Conservation (phyloP, 805 yeast species). For the Yamadazyma laniorum region DNA sequence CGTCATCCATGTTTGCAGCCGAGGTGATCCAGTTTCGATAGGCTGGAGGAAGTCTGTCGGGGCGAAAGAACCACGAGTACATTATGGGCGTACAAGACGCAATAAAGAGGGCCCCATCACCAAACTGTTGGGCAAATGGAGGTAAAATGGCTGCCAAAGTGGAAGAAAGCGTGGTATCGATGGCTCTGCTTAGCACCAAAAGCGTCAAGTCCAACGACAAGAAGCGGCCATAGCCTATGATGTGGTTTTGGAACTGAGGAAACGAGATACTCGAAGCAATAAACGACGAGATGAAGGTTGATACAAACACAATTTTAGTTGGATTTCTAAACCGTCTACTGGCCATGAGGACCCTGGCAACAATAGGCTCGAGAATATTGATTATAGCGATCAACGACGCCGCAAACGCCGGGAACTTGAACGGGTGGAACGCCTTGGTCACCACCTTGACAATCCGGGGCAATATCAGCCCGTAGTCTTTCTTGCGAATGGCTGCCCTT, state of each 20-base stretch:
- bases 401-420: slow-evolving; percentile 35
- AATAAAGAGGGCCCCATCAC: slow-evolving; percentile 30
- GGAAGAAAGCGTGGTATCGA: slow-evolving; percentile 31
- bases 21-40: slow-evolving; percentile 48
- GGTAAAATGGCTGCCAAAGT: slow-evolving; percentile 23
- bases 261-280: slow-evolving; percentile 27
- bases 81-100: slow-evolving; percentile 31
- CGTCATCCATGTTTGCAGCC: slow-evolving; percentile 48
- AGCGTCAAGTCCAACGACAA: slow-evolving; percentile 37
- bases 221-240: slow-evolving; percentile 27
- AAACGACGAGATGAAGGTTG: slow-evolving; percentile 30
- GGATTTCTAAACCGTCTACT: slow-evolving; percentile 4
- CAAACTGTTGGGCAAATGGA: slow-evolving; percentile 13
- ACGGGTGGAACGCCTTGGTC: slow-evolving; percentile 25
- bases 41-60: slow-evolving; percentile 41
- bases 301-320: slow-evolving; percentile 12
- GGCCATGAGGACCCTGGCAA: slow-evolving; percentile 13
- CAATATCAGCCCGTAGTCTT: slow-evolving; percentile 14
- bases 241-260: slow-evolving; percentile 32
- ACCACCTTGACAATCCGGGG: slow-evolving; percentile 20
- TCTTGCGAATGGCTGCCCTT: slow-evolving; percentile 16
- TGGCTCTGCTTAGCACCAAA: slow-evolving; percentile 34
- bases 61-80: slow-evolving; percentile 40
- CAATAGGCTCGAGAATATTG: slow-evolving; percentile 27
- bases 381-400: slow-evolving; percentile 31